Conservation (phyloP, 495 filamentous ascomycete species). For the Endocarpon pusillum region DNA sequence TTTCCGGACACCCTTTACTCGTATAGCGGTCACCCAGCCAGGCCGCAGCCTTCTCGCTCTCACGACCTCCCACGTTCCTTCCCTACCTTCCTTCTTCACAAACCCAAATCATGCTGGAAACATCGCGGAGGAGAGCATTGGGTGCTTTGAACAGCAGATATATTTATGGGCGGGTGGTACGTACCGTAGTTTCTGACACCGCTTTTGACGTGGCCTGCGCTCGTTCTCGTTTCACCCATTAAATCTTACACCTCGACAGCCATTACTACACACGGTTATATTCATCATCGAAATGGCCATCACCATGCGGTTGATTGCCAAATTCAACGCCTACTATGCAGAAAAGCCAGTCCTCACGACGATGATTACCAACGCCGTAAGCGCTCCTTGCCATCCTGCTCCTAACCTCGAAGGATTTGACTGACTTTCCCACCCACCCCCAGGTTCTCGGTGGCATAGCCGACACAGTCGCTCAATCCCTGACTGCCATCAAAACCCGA, state of each 20-base stretch:
- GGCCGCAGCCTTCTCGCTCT: background rate
- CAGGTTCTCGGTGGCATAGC: constrained; percentile 77
- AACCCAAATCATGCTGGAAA: constrained; percentile 26
- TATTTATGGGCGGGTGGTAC: constrained; percentile 64
- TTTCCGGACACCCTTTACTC: too few relatives aligned
- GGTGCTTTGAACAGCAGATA: constrained; percentile 59
- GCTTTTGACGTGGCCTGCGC: background rate
- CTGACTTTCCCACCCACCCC: too few relatives aligned
- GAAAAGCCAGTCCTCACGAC: constrained; percentile 86
- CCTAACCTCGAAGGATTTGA: too few relatives aligned
- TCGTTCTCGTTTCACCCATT: background rate
- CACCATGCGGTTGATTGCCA: constrained; percentile 59
- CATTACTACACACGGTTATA: constrained; percentile 69
- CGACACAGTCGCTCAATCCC: constrained; percentile 86
- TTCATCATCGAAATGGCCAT: constrained; percentile 79
- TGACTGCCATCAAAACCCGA: constrained; percentile 64
- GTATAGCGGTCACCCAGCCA: background rate
- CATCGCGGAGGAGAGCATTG: constrained; percentile 39
- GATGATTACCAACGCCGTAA: constrained; percentile 93
- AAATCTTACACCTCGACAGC: too few relatives aligned
- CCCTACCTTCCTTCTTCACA: too few relatives aligned
- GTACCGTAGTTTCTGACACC: constrained; percentile 17
- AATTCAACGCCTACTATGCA: constrained; percentile 87
- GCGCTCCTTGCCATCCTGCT: too few relatives aligned
- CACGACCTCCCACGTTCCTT: background rate